Conservation (phyloP, 306 rosid species). For the Pterocarpus macrocarpus region DNA sequence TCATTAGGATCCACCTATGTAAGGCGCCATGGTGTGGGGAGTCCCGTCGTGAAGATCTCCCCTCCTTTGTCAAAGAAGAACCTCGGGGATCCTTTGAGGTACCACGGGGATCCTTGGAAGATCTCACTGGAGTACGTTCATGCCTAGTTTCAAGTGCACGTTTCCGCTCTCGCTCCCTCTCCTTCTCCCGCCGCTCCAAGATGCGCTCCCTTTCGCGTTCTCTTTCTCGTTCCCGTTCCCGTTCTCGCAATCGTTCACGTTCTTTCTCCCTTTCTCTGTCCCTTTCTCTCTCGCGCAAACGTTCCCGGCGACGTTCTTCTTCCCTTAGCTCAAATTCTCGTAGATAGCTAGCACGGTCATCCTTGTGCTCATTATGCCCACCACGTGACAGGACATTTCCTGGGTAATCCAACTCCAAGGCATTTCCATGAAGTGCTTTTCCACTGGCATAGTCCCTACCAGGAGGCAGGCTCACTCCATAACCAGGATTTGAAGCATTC, state of each 20-base stretch:
- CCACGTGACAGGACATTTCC: constrained; percentile 63
- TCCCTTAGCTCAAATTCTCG: constrained; percentile 94
- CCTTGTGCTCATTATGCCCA: constrained; percentile 83
- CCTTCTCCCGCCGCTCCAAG: constrained; percentile 88
- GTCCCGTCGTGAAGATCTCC: constrained; percentile 73
- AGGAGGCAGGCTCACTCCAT: constrained; percentile 99
- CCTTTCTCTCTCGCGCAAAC: constrained; percentile 88
- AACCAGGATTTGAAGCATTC: constrained; percentile 91
- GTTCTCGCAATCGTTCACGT: constrained; percentile 71
- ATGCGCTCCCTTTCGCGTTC: constrained; percentile 80
- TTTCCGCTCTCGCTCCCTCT: constrained; percentile 90
- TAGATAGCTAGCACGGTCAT: constrained; percentile 89
- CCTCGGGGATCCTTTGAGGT: constrained; percentile 80
- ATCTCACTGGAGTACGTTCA: constrained; percentile 61
- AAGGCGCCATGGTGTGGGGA: constrained; percentile 81
- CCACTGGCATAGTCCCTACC: constrained; percentile 97
- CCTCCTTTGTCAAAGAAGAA: constrained; percentile 89
- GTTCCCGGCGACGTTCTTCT: constrained; percentile 96
- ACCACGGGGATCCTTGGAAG: constrained; percentile 78
- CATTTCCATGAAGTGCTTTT: constrained; percentile 81
- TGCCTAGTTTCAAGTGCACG: constrained; percentile 65
- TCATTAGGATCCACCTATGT: constrained; percentile 99
- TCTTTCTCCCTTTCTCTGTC: constrained; percentile 90
- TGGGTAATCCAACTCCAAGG: constrained; percentile 79
- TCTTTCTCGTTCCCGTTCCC: constrained; percentile 77